Percentiles rank a stretch among this genome's conserved stretches.
Conservation (phyloP, 495 filamentous ascomycete species). For the Penicillium paradoxum region DNA sequence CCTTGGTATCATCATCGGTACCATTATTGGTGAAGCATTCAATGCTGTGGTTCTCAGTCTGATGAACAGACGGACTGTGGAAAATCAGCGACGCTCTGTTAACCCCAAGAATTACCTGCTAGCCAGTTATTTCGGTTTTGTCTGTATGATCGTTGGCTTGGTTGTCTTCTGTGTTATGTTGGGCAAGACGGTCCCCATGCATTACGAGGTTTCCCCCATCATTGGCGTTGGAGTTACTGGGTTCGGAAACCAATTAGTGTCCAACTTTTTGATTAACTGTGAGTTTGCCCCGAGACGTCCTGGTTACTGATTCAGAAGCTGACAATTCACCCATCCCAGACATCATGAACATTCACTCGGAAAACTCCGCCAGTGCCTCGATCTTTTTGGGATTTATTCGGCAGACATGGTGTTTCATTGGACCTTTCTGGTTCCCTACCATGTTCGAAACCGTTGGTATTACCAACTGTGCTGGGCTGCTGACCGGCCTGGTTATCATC, state of each 20-base stretch:
- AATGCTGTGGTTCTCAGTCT: not conserved
- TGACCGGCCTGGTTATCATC: not conserved
- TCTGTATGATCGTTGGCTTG: not conserved
- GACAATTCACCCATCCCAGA: not conserved
- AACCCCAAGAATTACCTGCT: not conserved
- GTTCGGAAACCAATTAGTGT: not conserved
- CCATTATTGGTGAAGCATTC: not conserved
- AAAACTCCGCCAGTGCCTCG: not conserved
- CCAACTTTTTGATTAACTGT: not conserved
- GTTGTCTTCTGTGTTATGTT: not conserved
- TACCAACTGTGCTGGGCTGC: not conserved
- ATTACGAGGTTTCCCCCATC: not conserved
- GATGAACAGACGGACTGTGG: not conserved
- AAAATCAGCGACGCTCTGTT: not conserved
- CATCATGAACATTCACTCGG: not conserved
- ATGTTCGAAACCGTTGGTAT: not conserved
- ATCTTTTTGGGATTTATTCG: not conserved
- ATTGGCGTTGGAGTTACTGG: not conserved
- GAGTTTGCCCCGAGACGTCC: not conserved
- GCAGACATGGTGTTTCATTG: not conserved
- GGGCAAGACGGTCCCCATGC: not conserved
- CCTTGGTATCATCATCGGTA: not conserved
- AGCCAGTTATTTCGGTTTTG: not conserved
- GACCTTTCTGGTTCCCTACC: not conserved
- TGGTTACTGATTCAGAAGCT: not conserved